Conservation (phyloP, 495 filamentous ascomycete genomes). For the Aspergillus homomorphus region DNA sequence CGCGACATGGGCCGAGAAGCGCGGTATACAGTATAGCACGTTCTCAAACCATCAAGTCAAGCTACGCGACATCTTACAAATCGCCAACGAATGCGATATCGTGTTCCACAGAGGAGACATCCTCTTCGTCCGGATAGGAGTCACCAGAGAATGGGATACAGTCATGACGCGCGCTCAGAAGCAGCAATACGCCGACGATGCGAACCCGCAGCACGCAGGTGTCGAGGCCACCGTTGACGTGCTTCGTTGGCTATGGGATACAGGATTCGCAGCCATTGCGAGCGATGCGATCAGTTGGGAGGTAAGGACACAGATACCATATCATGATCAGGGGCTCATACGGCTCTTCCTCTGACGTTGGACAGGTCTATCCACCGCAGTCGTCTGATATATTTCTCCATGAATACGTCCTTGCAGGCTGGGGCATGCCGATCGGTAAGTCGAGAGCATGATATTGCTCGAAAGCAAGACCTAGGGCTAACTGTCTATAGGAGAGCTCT, state of each 20-base stretch:
- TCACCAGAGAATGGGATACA: constrained; percentile 39
- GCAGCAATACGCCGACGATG: constrained; percentile 25
- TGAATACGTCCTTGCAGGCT: constrained; percentile 52
- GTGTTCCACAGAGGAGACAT: constrained; percentile 49
- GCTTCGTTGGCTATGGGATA: constrained; percentile 47
- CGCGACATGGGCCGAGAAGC: constrained; percentile 46
- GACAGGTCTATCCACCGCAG: constrained; percentile 34
- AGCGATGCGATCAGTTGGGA: constrained; percentile 50
- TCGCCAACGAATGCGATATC: constrained; percentile 34
- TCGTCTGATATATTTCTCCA: constrained; percentile 40
- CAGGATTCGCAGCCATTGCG: constrained; percentile 49
- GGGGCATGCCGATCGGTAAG: constrained; percentile 56
- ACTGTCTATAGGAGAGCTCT: constrained; percentile 41
- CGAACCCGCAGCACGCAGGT: constrained; percentile 35
- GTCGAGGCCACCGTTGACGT: constrained; percentile 41
- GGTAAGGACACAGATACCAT: constrained; percentile 14
- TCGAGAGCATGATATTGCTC: neutral
- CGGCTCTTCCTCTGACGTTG: neutral
- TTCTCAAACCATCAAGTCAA: constrained; percentile 41
- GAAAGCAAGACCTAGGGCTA: neutral
- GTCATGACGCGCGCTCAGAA: constrained; percentile 38
- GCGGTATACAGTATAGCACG: constrained; percentile 34
- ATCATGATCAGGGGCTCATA: neutral
- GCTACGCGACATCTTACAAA: constrained; percentile 38
- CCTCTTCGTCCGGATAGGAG: constrained; percentile 51